phyloP scores from a whole-genome alignment of 352 stramenopile genomes.

The Globisporangium cystogenes region DNA sequence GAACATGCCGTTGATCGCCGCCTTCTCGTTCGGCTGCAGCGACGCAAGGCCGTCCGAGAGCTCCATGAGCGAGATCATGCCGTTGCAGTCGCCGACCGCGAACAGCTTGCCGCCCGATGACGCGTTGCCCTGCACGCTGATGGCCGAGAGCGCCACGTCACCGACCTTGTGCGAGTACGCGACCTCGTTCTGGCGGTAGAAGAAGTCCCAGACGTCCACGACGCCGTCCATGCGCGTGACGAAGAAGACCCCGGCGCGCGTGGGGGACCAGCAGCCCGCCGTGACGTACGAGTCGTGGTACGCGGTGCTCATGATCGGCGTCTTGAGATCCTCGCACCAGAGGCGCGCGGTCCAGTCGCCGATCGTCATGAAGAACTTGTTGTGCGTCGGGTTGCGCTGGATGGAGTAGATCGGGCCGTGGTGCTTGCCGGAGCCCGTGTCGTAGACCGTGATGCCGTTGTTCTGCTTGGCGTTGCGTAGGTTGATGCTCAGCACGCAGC shows the following conservation, averaged over 20 bases:
- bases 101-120: constrained; percentile 90
- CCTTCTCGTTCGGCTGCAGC: constrained; percentile 92
- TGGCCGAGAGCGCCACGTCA: constrained; percentile 87
- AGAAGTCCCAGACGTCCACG: constrained; percentile 98
- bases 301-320: constrained; percentile 96
- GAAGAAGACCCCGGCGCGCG: constrained; percentile 95
- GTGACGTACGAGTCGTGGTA: constrained; percentile 97
- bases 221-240: constrained; percentile 96
- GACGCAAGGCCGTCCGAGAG: constrained; percentile 91
- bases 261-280: constrained; percentile 95
- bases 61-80: constrained; percentile 96
- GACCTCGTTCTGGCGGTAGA: constrained; percentile 96
- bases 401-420: constrained; percentile 95
- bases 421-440: constrained; percentile 92
- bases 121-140: constrained; percentile 91
- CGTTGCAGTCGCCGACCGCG: constrained; percentile 93
- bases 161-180: constrained; percentile 97
- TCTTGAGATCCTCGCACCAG: constrained; percentile 97
- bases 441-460: constrained; percentile 96
- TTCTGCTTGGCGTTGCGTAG: constrained; percentile 96
- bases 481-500: constrained; percentile 94
- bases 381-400: constrained; percentile 96
- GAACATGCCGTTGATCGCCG: constrained; percentile 94
- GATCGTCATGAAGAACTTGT: constrained; percentile 98
- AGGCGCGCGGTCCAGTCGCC: constrained; percentile 96